Evolutionary conservation across 768 basidiomycete species (phyloP).

Genomic region (Thelephora ganbajun): DNA sequence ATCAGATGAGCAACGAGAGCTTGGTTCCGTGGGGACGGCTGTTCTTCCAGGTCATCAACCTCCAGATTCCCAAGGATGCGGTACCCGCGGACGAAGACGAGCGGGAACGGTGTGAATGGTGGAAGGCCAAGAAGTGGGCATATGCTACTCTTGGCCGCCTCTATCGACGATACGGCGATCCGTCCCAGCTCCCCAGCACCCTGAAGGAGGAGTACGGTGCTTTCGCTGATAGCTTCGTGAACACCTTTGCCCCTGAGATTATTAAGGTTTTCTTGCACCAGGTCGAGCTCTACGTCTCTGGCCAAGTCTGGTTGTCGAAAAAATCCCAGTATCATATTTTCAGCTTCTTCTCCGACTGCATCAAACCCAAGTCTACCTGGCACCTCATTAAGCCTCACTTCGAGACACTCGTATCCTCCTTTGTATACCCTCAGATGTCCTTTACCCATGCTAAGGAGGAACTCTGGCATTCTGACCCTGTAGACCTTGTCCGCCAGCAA

Average conservation of each 20-base stretch:
- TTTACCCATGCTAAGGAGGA: conserved; percentile 56
- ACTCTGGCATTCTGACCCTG: conserved; percentile 69
- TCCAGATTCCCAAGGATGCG: conserved; percentile 47
- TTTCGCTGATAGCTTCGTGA: conserved; percentile 70
- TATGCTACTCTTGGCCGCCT: conserved; percentile 66
- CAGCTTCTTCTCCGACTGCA: conserved; percentile 77
- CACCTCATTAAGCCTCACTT: conserved; percentile 74
- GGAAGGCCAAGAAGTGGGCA: conserved; percentile 91
- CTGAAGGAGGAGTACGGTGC: conserved; percentile 52
- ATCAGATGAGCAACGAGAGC: conserved; percentile 63
- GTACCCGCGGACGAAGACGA: conserved; percentile 65
- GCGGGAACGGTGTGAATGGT: conserved; percentile 73
- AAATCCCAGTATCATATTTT: conserved; percentile 79
- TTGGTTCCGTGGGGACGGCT: conserved; percentile 83
- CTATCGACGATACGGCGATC: conserved; percentile 82
- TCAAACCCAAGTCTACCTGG: conserved; percentile 93
- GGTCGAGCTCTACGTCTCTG: conserved; percentile 60
- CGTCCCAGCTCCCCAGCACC: conserved; percentile 67
- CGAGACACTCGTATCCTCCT: conserved; percentile 59
- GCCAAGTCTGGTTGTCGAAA: conserved; percentile 66
- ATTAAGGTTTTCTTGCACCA: conserved; percentile 62
- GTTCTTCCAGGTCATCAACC: conserved; percentile 66
- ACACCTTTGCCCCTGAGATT: conserved; percentile 75
- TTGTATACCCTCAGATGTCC: conserved; percentile 78
- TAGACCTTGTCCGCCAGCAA: conserved; percentile 66